Base-by-base conservation (phyloP, 768 basidiomycete genomes). In the Collybiopsis confluens region DNA sequence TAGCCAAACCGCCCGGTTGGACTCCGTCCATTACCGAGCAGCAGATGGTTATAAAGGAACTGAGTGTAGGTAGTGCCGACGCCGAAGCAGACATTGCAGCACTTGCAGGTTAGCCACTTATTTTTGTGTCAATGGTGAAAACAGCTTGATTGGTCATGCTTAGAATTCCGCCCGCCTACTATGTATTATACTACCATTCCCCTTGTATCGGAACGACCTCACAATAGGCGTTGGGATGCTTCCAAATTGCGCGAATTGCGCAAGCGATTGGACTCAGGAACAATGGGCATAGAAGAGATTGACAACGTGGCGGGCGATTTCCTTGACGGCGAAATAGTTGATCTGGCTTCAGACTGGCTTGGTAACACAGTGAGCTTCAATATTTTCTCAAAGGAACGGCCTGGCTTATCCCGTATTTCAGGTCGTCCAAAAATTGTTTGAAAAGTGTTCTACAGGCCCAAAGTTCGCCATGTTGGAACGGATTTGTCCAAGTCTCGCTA, bases 111-210 rank as follows among this genome's bases (percentile, higher is more conserved):
- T 59, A n/a, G n/a, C n/a, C n/a, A n/a, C n/a, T n/a, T n/a, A n/a
- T n/a, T n/a, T n/a, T n/a, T n/a, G n/a, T 62, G 87, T 75, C 8
- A 36, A 16, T 43, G 51, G 11, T 21, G 3, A 28, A n/a, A 55
- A n/a, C 15, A 45, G 56, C 16, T 48, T 18, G 0, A 26, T 36
- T 21, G 9, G 33, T 45, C 47, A 43, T 33, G 33, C 23, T 44
- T 6, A 95, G 95, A 95, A 46, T 89, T 93, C 71, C 86, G 95
- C 16, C 89, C 90, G 43, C 92, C 93, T 8, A 91, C 86, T 4
- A 92, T 92, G 80, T 99, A 99, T 70, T 98, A 98, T 70, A 92
- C 94, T 20, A 88, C 90, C 28, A 97, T 99, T 54, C 97, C 97
- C 10, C 75, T 88, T 52, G 88, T 93, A 24, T 86, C 90, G 30